Evolutionary conservation across 805 yeast genomes (phyloP).

Genomic region (Starmera amethionina): DNA sequence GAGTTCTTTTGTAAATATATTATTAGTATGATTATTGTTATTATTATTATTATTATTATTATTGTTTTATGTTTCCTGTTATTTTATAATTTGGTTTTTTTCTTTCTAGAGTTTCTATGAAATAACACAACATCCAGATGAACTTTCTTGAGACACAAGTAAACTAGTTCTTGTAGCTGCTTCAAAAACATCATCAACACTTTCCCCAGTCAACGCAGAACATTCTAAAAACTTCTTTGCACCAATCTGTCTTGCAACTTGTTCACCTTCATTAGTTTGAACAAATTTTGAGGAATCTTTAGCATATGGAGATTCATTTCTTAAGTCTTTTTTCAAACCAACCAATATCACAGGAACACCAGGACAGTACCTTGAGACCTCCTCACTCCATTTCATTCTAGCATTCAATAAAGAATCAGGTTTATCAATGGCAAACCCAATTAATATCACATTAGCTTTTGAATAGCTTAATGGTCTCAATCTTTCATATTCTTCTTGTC

Average conservation of each 20-base stretch:
- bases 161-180: constrained; percentile 80
- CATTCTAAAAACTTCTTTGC: constrained; percentile 82
- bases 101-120: neutral
- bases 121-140: constrained; percentile 29
- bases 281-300: constrained; percentile 35
- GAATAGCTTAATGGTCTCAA: constrained; percentile 82
- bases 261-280: constrained; percentile 46
- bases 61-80: no score
- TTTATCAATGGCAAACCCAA: constrained; percentile 78
- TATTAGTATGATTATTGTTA: no score
- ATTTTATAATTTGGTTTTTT: no score
- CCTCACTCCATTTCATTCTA: constrained; percentile 77
- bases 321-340: constrained; percentile 77
- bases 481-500: constrained; percentile 92
- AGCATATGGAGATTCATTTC: constrained; percentile 32
- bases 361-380: constrained; percentile 74
- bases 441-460: constrained; percentile 75
- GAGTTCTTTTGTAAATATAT: no score
- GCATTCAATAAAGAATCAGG: constrained; percentile 84
- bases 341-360: constrained; percentile 67
- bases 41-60: no score
- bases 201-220: constrained; percentile 87
- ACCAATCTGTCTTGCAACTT: constrained; percentile 67
- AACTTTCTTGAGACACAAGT: constrained; percentile 39
- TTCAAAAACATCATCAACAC: constrained; percentile 91